A percentile compares a stretch with the other conserved stretches of the same genome.
These are phyloP conservation scores for Talaromyces sp. DNA, from an alignment of 2,329 filamentous ascomycete genomes.

Conservation along the genomic window DNA sequence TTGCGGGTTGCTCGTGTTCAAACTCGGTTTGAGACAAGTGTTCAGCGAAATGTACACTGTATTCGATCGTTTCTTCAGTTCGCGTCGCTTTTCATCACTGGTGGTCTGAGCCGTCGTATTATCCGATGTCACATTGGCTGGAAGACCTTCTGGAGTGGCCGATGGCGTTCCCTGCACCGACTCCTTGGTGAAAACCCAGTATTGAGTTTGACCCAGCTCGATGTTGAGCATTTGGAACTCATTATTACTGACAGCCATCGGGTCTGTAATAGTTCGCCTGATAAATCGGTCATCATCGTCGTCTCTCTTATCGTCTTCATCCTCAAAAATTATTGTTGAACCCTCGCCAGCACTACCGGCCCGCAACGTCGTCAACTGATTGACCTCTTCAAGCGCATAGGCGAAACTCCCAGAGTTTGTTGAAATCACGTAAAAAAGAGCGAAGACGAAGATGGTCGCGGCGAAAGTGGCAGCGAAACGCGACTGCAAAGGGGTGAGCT, in stretches of 20 bases:
- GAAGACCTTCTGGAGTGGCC: slow-evolving; percentile 32
- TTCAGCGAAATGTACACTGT: slow-evolving; percentile 79
- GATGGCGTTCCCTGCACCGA: slow-evolving; percentile 49
- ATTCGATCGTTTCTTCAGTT: slow-evolving; percentile 22
- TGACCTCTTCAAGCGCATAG: slow-evolving; percentile 55
- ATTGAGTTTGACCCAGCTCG: slow-evolving; percentile 57
- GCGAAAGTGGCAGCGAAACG: slow-evolving; percentile 65
- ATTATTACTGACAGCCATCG: slow-evolving; percentile 62
- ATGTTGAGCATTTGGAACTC: slow-evolving; percentile 58
- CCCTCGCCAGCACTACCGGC: slow-evolving; percentile 44
- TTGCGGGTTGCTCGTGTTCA: slow-evolving; percentile 44
- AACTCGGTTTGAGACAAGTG: slow-evolving; percentile 72
- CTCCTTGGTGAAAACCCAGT: slow-evolving; percentile 61
- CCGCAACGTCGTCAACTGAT: slow-evolving; percentile 12
- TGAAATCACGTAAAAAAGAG: slow-evolving; percentile 60
- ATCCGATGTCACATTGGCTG: slow-evolving; percentile 22
- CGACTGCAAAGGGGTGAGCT: slow-evolving; percentile 67
- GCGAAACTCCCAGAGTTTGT: slow-evolving; percentile 56
- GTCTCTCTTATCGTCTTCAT: slow-evolving; percentile 47
- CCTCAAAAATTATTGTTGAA: not conserved
- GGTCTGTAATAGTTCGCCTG: slow-evolving; percentile 24
- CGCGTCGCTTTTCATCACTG: slow-evolving; percentile 22
- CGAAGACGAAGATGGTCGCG: slow-evolving; percentile 57
- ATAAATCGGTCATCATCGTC: slow-evolving; percentile 23
- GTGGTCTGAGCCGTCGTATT: not conserved